Base-by-base conservation (phyloP, 805 yeast species). In the Cephaloascus fragrans region DNA sequence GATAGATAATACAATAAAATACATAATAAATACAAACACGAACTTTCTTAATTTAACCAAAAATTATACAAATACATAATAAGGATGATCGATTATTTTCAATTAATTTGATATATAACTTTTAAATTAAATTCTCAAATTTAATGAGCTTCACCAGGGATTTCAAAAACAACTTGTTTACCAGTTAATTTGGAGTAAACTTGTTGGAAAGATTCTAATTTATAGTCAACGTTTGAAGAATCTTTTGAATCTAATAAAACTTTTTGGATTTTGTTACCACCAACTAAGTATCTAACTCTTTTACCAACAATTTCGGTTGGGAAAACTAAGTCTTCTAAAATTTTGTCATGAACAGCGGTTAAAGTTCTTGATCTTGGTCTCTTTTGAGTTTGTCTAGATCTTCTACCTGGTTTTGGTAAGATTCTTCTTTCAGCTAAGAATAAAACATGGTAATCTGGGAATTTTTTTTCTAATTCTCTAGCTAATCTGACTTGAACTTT, bases 301-400 rank as follows among this genome's bases (percentile, higher is more conserved):
- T 67, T 67, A 51, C 72, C 72, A 43, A 63, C 56, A 45, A 67
- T 66, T 58, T 67, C 72, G 43, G 72, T 66, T 47, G 72, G 72
- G 71, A 67, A 67, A 39, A 66, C 72, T 52, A 67, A 59, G 61
- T 67, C 72, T 59, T 67, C 72, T 54, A 67, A 66, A 62, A 67
- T 62, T 62, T 62, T 64, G 62, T 67, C 72, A 53, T 67, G 72
- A 47, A 67, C 72, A 51, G 70, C 66, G 44, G 71, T 58, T 56
- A 67, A 66, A 48, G 72, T 67, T 66, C 72, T 66, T 46, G 71
- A 66, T 64, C 69, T 65, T 57, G 72, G 72, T 66, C 72, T 66
- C 68, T 67, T 66, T 58, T 67, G 72, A 51, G 53, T 64, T 55
- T 62, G 57, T 61, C 65, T 64, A 38, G 71, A 58, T 53, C 60